Evolutionary conservation across 495 filamentous ascomycete genomes (phyloP), one percentile per base, ranked within the genome.

Genomic region (Achaetomiella virescens): DNA sequence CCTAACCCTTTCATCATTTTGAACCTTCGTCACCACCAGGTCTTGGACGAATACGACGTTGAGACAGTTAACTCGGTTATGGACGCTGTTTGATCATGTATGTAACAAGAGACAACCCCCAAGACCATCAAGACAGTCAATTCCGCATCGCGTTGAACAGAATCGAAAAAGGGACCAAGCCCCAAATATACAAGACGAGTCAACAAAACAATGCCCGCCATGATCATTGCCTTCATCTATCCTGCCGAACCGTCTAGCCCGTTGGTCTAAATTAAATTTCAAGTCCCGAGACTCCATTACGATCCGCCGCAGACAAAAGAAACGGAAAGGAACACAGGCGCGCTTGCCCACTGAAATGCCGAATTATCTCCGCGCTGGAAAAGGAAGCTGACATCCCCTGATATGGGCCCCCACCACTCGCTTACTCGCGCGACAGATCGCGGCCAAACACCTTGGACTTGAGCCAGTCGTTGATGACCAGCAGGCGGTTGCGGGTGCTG

Each of bases 371-470:
- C 35, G 51, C 35, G 15, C 48, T 17, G 21, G 24, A 36, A 41
- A 36, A 45, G 6, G 24, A 31, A 36, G 38, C 17, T 21, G 35
- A 12, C 20, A 46, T 52, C 40, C 27, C n/a, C 27, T 5, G 27
- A 38, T 3, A 14, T 17, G n/a, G n/a, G n/a, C 10, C 41, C 24
- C 18, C 41, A 6, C 5, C 37, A 41, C 12, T 31, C 20, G 41
- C 76, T 75, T 86, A 96, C 80, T 95, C 91, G 62, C 92, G 83
- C 36, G 91, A 96, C 46, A 97, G 89, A 67, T 97, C 93, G 72
- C 93, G 89, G 45, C 93, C 93, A 69, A 97, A 97, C 27, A 91
- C 70, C 76, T 90, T 91, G 48, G 91, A 87, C 81, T 99, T 99
- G 64, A 90, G 65, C 93, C 93, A 99, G 72, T 99, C 93, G 62